phyloP scores from a whole-genome alignment of 495 filamentous ascomycete genomes.

The Baudoinia panamericana region DNA sequence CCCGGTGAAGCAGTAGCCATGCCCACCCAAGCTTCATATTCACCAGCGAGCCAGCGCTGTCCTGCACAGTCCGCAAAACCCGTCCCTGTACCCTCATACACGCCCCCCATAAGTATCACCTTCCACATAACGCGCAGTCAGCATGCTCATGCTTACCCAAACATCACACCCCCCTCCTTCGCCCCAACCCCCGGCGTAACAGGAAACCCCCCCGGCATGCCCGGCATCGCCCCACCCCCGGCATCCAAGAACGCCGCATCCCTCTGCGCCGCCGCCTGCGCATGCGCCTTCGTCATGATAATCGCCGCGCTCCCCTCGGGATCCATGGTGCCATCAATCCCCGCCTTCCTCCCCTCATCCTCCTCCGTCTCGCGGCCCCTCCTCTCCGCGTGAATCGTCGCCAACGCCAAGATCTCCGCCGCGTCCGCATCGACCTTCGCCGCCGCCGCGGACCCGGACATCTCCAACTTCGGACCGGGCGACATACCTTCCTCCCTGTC shows the following conservation, averaged over 20 bases:
- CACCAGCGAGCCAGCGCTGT: no score
- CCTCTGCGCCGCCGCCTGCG: no score
- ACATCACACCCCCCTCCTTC: no score
- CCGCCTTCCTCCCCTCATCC: no score
- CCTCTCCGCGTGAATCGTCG: background rate
- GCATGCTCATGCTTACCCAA: no score
- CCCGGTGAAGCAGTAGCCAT: no score
- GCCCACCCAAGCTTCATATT: no score
- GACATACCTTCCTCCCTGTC: background rate
- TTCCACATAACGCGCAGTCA: no score
- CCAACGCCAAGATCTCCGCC: background rate
- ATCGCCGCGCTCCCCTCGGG: background rate
- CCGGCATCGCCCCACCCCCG: slow-evolving; percentile 2
- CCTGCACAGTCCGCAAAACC: no score
- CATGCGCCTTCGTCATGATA: slow-evolving; percentile 1
- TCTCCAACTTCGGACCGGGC: slow-evolving; percentile 1
- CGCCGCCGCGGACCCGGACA: background rate
- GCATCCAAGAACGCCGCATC: slow-evolving; percentile 1
- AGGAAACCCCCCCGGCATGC: slow-evolving; percentile 2
- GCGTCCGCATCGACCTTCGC: background rate
- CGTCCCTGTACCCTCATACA: no score
- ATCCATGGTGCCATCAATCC: background rate
- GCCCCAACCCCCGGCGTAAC: background rate
- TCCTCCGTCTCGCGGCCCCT: background rate
- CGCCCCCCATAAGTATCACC: no score